Percentiles rank a stretch among this genome's conserved stretches.
Evolutionary conservation across 1,284 basidiomycete genomes (phyloP).

Genomic region (Pascua guehoae): DNA sequence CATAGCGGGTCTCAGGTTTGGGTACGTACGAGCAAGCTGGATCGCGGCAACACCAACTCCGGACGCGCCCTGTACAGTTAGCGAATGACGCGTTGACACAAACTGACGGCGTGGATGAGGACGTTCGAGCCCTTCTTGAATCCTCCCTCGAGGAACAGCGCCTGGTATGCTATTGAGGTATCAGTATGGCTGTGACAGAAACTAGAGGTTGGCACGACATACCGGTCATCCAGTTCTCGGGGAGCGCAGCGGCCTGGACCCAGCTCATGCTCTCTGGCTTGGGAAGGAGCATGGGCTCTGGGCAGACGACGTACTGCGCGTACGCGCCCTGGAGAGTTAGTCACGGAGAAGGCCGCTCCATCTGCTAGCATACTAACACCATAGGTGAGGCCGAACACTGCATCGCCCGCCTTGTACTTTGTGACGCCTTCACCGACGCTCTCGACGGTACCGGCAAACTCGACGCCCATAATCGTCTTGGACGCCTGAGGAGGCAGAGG

Average conservation of each 20-base stretch:
- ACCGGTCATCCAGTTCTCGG: conserved; percentile 84
- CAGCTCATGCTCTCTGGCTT: conserved; percentile 76
- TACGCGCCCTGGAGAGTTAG: conserved; percentile 68
- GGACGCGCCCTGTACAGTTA: conserved; percentile 59
- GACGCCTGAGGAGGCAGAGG: conserved; percentile 73
- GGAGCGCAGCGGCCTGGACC: conserved; percentile 78
- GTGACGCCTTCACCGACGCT: conserved; percentile 57
- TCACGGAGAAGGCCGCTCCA: not conserved
- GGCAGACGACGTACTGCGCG: conserved; percentile 76
- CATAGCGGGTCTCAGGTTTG: conserved; percentile 21
- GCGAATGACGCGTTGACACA: not conserved
- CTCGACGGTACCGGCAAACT: conserved; percentile 74
- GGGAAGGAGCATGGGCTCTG: conserved; percentile 64
- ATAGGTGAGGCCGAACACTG: conserved; percentile 76
- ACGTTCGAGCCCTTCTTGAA: conserved; percentile 70
- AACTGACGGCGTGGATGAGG: conserved; percentile 72
- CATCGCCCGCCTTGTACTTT: conserved; percentile 69
- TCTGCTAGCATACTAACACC: conserved; percentile 55
- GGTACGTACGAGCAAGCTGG: conserved; percentile 73
- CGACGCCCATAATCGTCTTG: conserved; percentile 75
- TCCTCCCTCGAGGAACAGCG: conserved; percentile 66
- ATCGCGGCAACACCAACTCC: conserved; percentile 89
- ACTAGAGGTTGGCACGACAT: not conserved
- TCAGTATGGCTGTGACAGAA: not conserved
- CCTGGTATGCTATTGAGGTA: conserved; percentile 66